A percentile compares a stretch with the other conserved stretches of the same genome.
Conservation (phyloP, 345 rosid species). For the Populus deltoides region DNA sequence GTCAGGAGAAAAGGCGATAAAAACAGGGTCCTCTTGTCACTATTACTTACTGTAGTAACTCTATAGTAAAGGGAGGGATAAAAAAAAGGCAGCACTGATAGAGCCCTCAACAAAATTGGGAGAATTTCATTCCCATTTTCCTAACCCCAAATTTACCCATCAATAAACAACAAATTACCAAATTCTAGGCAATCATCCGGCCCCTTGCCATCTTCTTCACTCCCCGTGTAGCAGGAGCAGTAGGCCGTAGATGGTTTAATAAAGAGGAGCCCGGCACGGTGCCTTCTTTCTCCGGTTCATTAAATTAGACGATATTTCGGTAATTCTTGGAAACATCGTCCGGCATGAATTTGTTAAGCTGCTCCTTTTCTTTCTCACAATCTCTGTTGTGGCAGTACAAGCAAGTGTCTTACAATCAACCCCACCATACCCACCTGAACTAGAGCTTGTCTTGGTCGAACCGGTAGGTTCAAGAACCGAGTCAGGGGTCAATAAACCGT, state of each 20-base stretch:
- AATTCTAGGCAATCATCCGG: not conserved
- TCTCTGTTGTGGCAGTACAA: conserved; percentile 64
- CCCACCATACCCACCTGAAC: conserved; percentile 51
- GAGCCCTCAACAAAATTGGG: conserved; percentile 35
- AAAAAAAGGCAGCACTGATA: not conserved
- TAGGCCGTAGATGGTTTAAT: conserved; percentile 30
- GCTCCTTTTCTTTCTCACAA: conserved; percentile 79
- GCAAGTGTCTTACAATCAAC: conserved; percentile 49
- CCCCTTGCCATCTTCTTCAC: not conserved
- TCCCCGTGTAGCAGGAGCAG: not conserved
- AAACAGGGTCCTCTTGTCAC: conserved; percentile 11
- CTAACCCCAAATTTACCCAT: conserved; percentile 22
- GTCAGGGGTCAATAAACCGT: conserved; percentile 53
- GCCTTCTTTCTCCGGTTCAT: conserved; percentile 74
- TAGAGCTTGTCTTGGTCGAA: conserved; percentile 56
- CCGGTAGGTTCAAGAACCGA: conserved; percentile 59
- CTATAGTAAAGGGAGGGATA: not conserved
- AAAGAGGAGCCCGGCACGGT: conserved; percentile 85
- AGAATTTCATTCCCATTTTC: not conserved
- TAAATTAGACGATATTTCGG: conserved; percentile 45
- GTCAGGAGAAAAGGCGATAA: conserved; percentile 1
- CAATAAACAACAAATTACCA: not conserved
- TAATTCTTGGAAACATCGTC: conserved; percentile 36
- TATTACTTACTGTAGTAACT: conserved; percentile 3
- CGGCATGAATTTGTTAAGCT: conserved; percentile 49